Conservation (phyloP, 2,329 filamentous ascomycete species). For the Talaromyces amestolkiae region DNA sequence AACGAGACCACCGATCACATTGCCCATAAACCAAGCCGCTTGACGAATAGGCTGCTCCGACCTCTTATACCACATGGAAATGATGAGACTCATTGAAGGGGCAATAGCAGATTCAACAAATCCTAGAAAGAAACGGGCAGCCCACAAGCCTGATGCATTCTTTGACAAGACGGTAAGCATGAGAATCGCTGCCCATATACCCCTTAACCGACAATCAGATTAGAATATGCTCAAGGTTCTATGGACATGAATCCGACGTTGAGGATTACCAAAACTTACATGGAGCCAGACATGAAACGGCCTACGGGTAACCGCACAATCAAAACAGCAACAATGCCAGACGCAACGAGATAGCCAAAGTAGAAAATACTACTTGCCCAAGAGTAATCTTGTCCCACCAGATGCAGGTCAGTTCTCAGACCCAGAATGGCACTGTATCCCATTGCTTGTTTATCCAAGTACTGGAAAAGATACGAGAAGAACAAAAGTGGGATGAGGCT, state of each 20-base stretch:
- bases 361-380: neutral
- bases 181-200: neutral
- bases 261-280: neutral
- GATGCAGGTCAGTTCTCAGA: neutral
- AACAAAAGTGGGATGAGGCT: neutral
- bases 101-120: slow-evolving; percentile 19
- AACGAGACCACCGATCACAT: neutral
- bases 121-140: slow-evolving; percentile 20
- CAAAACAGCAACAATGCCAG: neutral
- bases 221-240: too few relatives aligned
- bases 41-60: slow-evolving; percentile 58
- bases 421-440: neutral
- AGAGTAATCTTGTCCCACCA: neutral
- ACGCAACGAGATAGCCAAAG: neutral
- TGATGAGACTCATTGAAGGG: slow-evolving; percentile 30
- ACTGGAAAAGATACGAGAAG: neutral
- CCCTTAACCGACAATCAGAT: neutral
- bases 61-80: slow-evolving; percentile 31
- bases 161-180: neutral
- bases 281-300: neutral
- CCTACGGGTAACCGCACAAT: neutral
- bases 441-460: neutral
- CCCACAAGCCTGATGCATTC: neutral
- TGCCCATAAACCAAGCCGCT: slow-evolving; percentile 56
- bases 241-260: too few relatives aligned